Evolutionary conservation across 2,329 filamentous ascomycete species (phyloP), one percentile per base, ranked within the genome.

Genomic region (Corynespora cassiicola): DNA sequence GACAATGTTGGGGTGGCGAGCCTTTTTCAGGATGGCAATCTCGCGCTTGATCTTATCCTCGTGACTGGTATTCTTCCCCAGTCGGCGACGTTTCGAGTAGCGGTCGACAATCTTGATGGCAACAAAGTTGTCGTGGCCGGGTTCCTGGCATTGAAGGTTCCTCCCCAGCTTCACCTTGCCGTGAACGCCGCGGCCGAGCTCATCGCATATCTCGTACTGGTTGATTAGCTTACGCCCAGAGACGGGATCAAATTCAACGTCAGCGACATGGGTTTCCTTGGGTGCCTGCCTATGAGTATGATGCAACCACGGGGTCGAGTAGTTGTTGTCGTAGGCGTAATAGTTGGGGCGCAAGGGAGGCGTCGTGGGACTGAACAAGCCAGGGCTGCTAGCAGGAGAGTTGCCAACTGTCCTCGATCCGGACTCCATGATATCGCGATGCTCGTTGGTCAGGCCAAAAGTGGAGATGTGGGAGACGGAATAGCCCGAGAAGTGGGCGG

Each of bases 21-120:
- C 95, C 75, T 99, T 99, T 70, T 99, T 99, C 58, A 99, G 77
- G 41, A 99, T 97, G 63, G 94, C 94, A 49, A 99, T 95, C 73
- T 99, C 94, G 65, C 88, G 87, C 74, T 96, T 96, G 39, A 88
- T 90, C 75, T 91, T 92, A 68, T 89, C 86, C 60, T 86, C 82
- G 12, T 84, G 80, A 43, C 82, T 82, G n/a, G 79, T 82, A 24
- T 82, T 71, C 57, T 82, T 82, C 36, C 94, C 94, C n/a, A 99
- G 78, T 17, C 92, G 87, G 39, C 91, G 85, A 57, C 89, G 90
- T 73, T 95, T 96, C 35, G 92, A 95, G 65, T 94, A 96, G 23
- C 94, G 85, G 41, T 95, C 90, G 30, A 99, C 95, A 58, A 99
- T 99, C 74, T 99, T 99, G 78, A 99, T 96, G 39, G 94, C 94